phyloP scores from a whole-genome alignment of 1,284 basidiomycete genomes.

The Xerocomus nothofagi region DNA sequence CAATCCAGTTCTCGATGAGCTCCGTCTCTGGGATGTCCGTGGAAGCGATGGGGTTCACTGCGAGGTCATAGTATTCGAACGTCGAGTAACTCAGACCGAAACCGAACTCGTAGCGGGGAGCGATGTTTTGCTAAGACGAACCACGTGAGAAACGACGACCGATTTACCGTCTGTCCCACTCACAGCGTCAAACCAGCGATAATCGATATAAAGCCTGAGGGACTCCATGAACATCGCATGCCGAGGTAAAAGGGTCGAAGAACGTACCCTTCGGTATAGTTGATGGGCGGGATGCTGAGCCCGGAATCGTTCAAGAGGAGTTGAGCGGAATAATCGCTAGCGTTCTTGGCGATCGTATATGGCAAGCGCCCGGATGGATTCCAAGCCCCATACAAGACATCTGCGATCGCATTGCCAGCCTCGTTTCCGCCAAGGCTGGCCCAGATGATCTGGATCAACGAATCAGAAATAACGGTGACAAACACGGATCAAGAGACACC shows the following conservation, averaged over 20 bases:
- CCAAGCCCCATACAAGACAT: slow-evolving; percentile 51
- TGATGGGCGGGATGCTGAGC: slow-evolving; percentile 32
- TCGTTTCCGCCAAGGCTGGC: slow-evolving; percentile 63
- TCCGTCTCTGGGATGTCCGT: slow-evolving; percentile 37
- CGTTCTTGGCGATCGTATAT: slow-evolving; percentile 56
- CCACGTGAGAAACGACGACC: background rate
- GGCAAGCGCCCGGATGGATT: slow-evolving; percentile 58
- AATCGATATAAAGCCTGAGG: slow-evolving; percentile 53
- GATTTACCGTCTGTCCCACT: slow-evolving; percentile 9
- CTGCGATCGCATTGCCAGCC: slow-evolving; percentile 41
- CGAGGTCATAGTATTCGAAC: slow-evolving; percentile 66
- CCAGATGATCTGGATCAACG: slow-evolving; percentile 38
- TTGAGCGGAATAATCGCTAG: slow-evolving; percentile 36
- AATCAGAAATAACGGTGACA: slow-evolving; percentile 1
- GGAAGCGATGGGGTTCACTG: slow-evolving; percentile 41
- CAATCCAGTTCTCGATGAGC: slow-evolving; percentile 53
- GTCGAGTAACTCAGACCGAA: slow-evolving; percentile 74
- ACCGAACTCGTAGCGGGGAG: slow-evolving; percentile 64
- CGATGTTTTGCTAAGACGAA: slow-evolving; percentile 41
- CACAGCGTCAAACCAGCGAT: slow-evolving; percentile 50
- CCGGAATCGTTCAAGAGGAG: slow-evolving; percentile 28
- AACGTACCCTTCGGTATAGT: slow-evolving; percentile 43
- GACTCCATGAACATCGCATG: slow-evolving; percentile 14
- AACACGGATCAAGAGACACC: background rate
- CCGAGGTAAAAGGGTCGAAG: background rate